These are phyloP conservation scores for Ganoderma meredithae DNA, from an alignment of 1,284 basidiomycete genomes.

Conservation along the genomic window DNA sequence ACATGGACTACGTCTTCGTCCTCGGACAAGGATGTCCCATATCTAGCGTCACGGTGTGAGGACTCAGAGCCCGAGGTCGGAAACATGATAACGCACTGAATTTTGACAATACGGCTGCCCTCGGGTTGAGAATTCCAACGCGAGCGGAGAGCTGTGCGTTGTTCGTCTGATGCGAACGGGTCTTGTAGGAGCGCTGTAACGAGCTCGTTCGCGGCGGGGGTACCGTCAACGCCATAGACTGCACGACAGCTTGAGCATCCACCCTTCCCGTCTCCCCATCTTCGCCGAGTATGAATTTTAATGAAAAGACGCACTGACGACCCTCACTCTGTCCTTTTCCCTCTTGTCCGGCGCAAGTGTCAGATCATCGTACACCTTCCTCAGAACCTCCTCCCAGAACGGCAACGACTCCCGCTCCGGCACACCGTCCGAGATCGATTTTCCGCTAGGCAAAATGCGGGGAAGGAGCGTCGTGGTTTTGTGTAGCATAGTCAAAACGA, in stretches of 20 bases:
- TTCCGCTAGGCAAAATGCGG: conserved; percentile 42
- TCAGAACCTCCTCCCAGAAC: conserved; percentile 52
- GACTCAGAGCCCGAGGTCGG: neutral
- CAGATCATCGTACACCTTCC: conserved; percentile 45
- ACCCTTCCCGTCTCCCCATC: neutral
- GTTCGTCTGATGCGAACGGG: conserved; percentile 61
- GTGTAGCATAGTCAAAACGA: conserved; percentile 46
- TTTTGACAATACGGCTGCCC: conserved; percentile 39
- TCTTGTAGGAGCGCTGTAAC: conserved; percentile 75
- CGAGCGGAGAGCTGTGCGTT: conserved; percentile 48
- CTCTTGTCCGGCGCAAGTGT: conserved; percentile 35
- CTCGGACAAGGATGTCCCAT: conserved; percentile 31
- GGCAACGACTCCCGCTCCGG: conserved; percentile 33
- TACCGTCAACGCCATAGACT: conserved; percentile 66
- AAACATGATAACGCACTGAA: conserved; percentile 48
- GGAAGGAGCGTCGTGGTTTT: conserved; percentile 50
- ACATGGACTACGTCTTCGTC: conserved; percentile 33
- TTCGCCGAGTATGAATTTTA: neutral
- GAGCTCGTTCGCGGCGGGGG: conserved; percentile 58
- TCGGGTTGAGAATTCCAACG: conserved; percentile 48
- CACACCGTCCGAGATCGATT: conserved; percentile 10
- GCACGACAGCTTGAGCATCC: conserved; percentile 18
- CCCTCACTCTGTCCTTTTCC: conserved; percentile 40
- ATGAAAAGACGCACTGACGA: conserved; percentile 53
- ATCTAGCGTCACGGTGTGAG: conserved; percentile 21